Evolutionary conservation across 768 basidiomycete species (phyloP), one percentile per base, ranked within the genome.

Genomic region (Leccinellum rugosiceps): DNA sequence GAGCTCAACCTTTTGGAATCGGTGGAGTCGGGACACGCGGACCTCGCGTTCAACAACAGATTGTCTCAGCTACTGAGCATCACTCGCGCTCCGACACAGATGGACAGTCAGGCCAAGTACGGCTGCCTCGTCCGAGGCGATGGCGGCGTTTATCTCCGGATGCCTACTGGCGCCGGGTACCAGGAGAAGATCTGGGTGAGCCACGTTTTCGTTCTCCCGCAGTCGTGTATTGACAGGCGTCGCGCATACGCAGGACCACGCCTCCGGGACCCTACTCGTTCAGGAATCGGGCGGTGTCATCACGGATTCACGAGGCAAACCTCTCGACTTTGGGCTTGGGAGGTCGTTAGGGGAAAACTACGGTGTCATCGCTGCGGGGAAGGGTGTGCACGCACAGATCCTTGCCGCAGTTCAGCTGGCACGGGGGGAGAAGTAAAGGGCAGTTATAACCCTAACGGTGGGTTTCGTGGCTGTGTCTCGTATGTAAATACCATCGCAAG

Each of bases 21-120:
- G 4, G 90, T 96, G 45, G 96, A 99, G 68, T 84, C 90, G 4
- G 88, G 86, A 0, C 97, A 99, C 69, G 88, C 92, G 1, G 90
- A 93, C n/a, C 91, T 94, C 58, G 83, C 85, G 3, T 88, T 93
- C 72, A 94, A 89, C 67, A 83, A 83, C 32, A 80, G 79, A 21
- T 87, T 98, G 34, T 85, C 90, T 0, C 66, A 80, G 31, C 63
- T 86, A 5, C 76, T 98, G 25, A 80, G 80, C 2, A 80, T 97
- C 54, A 84, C 84, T 17, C 75, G 81, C 2, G 69, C 80, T 0
- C 86, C 90, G 9, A 77, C 85, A 15, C 80, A 92, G 19, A 97
- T 98, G 94, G 96, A 98, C 70, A 92, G 89, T 69, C 95, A 98
- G 72, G 94, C 94, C 2, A 99, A 98, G 74, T 98, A 98, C 63